Base-by-base conservation (phyloP, 352 stramenopile genomes). In the Globisporangium megalacanthum region DNA sequence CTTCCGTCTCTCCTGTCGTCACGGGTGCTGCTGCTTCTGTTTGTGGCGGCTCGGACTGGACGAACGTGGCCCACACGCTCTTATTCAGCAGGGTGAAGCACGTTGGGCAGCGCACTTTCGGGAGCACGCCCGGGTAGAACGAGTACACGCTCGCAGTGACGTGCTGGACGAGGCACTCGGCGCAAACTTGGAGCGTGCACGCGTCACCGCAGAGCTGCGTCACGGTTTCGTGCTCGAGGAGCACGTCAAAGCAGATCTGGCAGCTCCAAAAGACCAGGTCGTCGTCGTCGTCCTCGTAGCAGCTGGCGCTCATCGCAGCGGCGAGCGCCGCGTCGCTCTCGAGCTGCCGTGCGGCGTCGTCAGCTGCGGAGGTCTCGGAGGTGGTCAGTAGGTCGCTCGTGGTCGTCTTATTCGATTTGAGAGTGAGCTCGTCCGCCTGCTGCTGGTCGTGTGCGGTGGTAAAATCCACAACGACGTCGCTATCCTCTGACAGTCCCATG, bases 51-150 rank as follows among this genome's bases (percentile, higher is more conserved):
- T 37, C 49, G 4, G 75, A 64, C 13, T 64, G 49, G 8, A 84
- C 60, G 25, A 71, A 81, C 7, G 61, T 57, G 11, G 57, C 56
- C 77, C 77, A 87, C 49, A 77, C 72, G 46, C 55, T 63, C 53
- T 77, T 83, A 57, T 83, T 79, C 13, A 84, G 53, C 14, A 79
- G 63, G 10, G 57, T 75, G 46, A 87, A 57, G 49, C 77, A 87
- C 54, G 78, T 68, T n/a, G 77, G 77, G 20, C 77, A 87, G n/a
- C 74, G 74, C 47, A 87, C 72, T 67, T 84, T 84, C n/a, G 77
- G 77, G 25, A 87, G 56, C 36, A 84, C 70, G 9, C 77, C 77
- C 0, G 74, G 65, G 66, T 87, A 87, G 58, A 71, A 84, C 58
- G 72, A 71, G 60, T 84, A 84, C 35, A 84, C 66, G 57, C 58